A percentile compares a stretch with the other conserved stretches of the same genome.
phyloP scores from a whole-genome alignment of 2,329 filamentous ascomycete species.

The Fusarium burgessii region DNA sequence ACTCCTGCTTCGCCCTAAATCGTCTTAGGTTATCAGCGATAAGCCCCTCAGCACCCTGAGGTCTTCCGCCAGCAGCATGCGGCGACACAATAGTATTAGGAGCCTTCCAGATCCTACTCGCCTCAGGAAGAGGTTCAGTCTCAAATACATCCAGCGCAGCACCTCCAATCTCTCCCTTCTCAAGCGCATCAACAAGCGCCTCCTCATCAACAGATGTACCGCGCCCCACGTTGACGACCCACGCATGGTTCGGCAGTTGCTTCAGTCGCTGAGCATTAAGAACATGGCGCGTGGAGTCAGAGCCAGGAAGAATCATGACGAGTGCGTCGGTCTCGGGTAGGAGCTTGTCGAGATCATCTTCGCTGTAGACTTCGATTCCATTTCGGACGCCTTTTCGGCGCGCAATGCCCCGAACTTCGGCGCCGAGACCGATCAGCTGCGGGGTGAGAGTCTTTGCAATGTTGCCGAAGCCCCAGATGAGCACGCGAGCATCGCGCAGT shows the following conservation, averaged over 20 bases:
- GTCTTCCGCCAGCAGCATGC: constrained; percentile 70
- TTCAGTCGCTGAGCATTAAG: constrained; percentile 66
- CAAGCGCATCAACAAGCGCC: constrained; percentile 60
- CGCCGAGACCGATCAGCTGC: constrained; percentile 65
- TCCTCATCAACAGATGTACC: constrained; percentile 63
- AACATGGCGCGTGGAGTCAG: constrained; percentile 65
- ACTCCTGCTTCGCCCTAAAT: constrained; percentile 68
- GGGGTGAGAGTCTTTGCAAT: constrained; percentile 72
- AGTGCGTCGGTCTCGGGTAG: constrained; percentile 70
- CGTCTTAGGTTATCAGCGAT: constrained; percentile 71
- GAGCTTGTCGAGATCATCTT: constrained; percentile 65
- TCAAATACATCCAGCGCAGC: constrained; percentile 64
- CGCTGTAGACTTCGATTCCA: constrained; percentile 68
- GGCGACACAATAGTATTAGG: constrained; percentile 66
- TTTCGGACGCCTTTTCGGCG: constrained; percentile 66
- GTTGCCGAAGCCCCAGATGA: constrained; percentile 75
- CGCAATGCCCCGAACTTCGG: constrained; percentile 70
- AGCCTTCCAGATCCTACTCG: constrained; percentile 62
- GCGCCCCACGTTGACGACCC: constrained; percentile 66
- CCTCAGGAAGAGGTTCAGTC: constrained; percentile 58
- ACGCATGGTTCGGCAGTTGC: constrained; percentile 67
- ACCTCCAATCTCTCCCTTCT: constrained; percentile 58
- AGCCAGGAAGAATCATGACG: constrained; percentile 75
- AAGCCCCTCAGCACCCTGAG: constrained; percentile 69
- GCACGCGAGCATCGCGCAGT: constrained; percentile 67